Percentiles rank a stretch among this genome's conserved stretches.
Evolutionary conservation across 2,329 filamentous ascomycete species (phyloP).

Genomic region (Lasiodiplodia hormozganensis): DNA sequence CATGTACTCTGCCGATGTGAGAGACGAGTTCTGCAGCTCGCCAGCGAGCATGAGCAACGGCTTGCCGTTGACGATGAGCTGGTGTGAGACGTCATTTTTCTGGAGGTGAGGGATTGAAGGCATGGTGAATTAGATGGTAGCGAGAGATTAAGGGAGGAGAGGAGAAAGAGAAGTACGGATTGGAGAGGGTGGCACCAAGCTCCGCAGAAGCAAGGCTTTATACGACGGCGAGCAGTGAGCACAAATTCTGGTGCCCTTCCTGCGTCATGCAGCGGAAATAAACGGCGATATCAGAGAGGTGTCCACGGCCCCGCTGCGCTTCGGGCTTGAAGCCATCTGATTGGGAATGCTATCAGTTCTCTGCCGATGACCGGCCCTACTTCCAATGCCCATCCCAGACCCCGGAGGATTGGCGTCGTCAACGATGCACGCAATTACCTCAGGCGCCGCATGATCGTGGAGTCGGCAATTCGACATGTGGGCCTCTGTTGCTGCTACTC

Average conservation of each 20-base stretch:
- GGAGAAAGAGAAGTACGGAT: constrained; percentile 11
- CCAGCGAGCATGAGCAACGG: constrained; percentile 55
- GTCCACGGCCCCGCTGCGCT: not conserved
- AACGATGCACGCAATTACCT: not conserved
- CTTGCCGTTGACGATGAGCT: constrained; percentile 54
- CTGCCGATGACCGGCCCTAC: not conserved
- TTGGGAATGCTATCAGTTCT: not conserved
- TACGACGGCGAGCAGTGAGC: not conserved
- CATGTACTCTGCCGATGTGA: constrained; percentile 56
- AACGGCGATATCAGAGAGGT: constrained; percentile 29
- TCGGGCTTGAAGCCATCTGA: constrained; percentile 1
- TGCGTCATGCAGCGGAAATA: constrained; percentile 27
- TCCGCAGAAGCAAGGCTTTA: not conserved
- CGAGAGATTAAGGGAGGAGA: not conserved
- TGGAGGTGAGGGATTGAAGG: constrained; percentile 35
- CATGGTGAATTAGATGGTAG: not conserved
- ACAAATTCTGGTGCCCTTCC: not conserved
- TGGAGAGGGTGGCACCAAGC: not conserved
- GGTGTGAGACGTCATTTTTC: constrained; percentile 38
- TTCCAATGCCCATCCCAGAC: not conserved
- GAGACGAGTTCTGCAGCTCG: constrained; percentile 57
- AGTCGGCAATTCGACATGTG: not conserved
- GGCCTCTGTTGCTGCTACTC: not conserved
- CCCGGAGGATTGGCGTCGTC: not conserved
- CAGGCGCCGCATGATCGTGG: constrained; percentile 3